Conservation (phyloP, 441 rosid genomes). For the California macrophylla region DNA sequence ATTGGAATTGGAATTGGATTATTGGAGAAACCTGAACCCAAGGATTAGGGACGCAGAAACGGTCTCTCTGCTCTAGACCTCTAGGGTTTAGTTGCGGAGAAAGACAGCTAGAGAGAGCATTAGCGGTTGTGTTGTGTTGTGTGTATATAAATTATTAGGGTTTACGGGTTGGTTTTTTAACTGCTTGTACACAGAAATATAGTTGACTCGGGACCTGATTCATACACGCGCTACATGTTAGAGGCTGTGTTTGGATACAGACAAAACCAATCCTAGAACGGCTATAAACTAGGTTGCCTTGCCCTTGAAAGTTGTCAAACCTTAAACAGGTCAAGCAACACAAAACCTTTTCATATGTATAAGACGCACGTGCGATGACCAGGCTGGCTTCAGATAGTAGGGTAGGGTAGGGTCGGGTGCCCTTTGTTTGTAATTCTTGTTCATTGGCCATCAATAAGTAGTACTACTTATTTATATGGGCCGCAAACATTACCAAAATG, state of each 20-base stretch:
- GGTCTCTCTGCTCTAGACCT: background rate
- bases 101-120: background rate
- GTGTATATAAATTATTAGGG: background rate
- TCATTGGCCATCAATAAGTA: background rate
- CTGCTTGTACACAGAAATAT: background rate
- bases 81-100: background rate
- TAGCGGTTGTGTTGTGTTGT: too few species aligned
- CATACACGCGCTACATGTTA: background rate
- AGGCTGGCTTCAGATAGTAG: too few species aligned
- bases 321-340: background rate
- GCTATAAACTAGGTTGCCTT: background rate
- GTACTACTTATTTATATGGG: background rate
- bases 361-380: too few species aligned
- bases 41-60: background rate
- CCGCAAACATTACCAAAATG: background rate
- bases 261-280: background rate
- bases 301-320: background rate
- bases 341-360: too few species aligned
- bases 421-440: too few species aligned
- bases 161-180: background rate
- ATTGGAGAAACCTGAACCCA: background rate
- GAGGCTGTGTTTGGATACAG: background rate
- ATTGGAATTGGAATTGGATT: too few species aligned
- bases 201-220: background rate
- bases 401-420: background rate